Base-by-base conservation (phyloP, 2,329 filamentous ascomycete species). In the Aspergillus quadricinctus region DNA sequence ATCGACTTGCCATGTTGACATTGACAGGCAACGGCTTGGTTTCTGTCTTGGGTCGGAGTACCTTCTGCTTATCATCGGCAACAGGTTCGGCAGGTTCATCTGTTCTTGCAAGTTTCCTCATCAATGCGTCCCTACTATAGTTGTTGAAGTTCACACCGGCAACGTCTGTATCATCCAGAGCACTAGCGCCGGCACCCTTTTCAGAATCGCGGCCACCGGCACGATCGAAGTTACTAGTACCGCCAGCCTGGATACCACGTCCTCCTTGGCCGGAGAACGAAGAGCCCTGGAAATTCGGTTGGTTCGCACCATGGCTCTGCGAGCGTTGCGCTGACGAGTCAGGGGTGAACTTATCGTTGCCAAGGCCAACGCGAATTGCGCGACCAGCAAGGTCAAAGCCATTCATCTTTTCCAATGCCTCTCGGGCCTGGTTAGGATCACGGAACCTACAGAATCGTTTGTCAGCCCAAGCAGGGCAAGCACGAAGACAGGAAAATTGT, bases 311-410 rank as follows among this genome's bases (percentile, higher is more conserved):
- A 76, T 89, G 88, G 72, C 89, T 88, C 75, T 91, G 89, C 81
- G 96, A 95, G 78, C 91, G 91, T 80, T 95, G 91, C 72, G 91
- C 89, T 77, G 91, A 96, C 77, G 92, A 94, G 80, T 97, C 94
- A 71, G 92, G 89, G 77, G 92, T 97, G 79, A 97, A 97, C 85
- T 97, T 97, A 89, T 99, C 94, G 81, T 97, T 99, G 78, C 94
- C 94, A 80, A 99, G 90, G 77, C 94, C 94, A 76, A 99, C 95
- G 73, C 94, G 92, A 75, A 99, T 97, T 62, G 92, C 92, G 73
- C 94, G 92, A 77, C 92, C 92, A 69, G 94, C 94, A 66, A 99
- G 87, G 78, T 97, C 94, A 79, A 97, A 99, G 63, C 93, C 92
- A 77, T 99, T 99, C 93, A 99, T 97, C 78, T 97, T 96, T 76